Conservation (phyloP, 2,329 filamentous ascomycete species). For the Neopestalotiopsis sp. region DNA sequence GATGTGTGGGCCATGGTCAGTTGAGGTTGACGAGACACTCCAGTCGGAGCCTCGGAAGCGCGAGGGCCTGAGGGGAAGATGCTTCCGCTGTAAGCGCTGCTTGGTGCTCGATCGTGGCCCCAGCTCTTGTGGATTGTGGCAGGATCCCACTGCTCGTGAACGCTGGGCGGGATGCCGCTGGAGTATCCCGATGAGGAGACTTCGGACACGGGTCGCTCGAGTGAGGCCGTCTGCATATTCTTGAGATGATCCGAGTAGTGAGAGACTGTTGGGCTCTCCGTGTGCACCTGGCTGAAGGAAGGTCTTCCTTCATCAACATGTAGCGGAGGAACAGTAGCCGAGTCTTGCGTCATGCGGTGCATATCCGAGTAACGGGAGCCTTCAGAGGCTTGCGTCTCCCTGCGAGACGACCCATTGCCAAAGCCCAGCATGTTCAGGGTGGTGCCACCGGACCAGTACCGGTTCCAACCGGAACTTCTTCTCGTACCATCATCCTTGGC, state of each 20-base stretch:
- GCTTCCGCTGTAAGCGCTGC: constrained; percentile 55
- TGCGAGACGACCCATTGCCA: constrained; percentile 48
- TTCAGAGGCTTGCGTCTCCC: constrained; percentile 59
- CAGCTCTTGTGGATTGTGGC: constrained; percentile 50
- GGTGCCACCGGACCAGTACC: constrained; percentile 78
- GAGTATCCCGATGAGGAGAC: constrained; percentile 63
- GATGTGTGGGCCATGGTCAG: constrained; percentile 54
- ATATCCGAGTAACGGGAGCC: constrained; percentile 61
- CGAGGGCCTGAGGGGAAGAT: constrained; percentile 49
- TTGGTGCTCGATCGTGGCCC: constrained; percentile 55
- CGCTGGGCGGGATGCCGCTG: constrained; percentile 69
- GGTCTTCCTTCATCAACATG: constrained; percentile 64
- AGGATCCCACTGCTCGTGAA: constrained; percentile 61
- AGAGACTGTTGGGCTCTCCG: constrained; percentile 72
- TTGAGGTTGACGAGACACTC: constrained; percentile 54
- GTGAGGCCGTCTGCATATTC: constrained; percentile 64
- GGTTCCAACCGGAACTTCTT: constrained; percentile 76
- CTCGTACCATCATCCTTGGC: constrained; percentile 50
- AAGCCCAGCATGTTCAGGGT: constrained; percentile 69
- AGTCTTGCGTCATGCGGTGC: constrained; percentile 64
- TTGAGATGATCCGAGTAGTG: constrained; percentile 58
- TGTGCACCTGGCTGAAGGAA: constrained; percentile 68
- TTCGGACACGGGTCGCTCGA: constrained; percentile 60
- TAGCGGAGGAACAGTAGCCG: constrained; percentile 72
- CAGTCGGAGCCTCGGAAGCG: constrained; percentile 35